phyloP scores from a whole-genome alignment of 176 grass and related monocot species.

The Carex myosuroides region DNA sequence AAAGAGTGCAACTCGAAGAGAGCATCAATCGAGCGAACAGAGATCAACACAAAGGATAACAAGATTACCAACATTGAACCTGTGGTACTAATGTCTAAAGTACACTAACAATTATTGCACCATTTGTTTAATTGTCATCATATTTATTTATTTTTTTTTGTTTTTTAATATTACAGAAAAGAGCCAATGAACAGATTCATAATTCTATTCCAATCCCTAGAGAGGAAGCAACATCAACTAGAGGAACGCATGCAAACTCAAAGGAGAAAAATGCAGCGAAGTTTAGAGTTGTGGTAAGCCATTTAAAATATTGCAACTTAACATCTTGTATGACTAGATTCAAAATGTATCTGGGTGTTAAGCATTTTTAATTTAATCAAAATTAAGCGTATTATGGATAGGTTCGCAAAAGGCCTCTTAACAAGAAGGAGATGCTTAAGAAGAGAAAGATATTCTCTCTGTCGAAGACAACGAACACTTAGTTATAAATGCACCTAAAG shows the following conservation, averaged over 20 bases:
- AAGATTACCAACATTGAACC: not conserved
- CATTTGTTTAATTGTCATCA: not conserved
- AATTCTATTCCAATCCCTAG: not conserved
- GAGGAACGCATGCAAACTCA: conserved; percentile 21
- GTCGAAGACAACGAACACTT: conserved; percentile 48
- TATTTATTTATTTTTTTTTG: not conserved
- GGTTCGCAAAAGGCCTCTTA: conserved; percentile 61
- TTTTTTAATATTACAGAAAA: conserved; percentile 19
- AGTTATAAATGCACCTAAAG: conserved; percentile 57
- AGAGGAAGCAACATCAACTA: not conserved
- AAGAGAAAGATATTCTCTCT: conserved; percentile 59
- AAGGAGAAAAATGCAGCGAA: conserved; percentile 40
- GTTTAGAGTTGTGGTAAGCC: conserved; percentile 48
- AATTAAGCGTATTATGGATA: conserved; percentile 17
- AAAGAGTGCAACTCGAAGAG: not conserved
- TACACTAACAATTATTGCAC: not conserved
- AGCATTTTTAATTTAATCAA: conserved; percentile 18
- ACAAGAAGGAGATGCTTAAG: conserved; percentile 59
- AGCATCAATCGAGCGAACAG: not conserved
- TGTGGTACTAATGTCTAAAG: not conserved
- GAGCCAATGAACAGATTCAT: not conserved
- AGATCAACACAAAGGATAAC: not conserved
- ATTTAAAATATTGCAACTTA: not conserved
- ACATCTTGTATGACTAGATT: not conserved
- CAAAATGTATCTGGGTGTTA: conserved; percentile 9